Evolutionary conservation across 164 flowering plant genomes (phyloP).

Genomic region (Amborella trichopoda): DNA sequence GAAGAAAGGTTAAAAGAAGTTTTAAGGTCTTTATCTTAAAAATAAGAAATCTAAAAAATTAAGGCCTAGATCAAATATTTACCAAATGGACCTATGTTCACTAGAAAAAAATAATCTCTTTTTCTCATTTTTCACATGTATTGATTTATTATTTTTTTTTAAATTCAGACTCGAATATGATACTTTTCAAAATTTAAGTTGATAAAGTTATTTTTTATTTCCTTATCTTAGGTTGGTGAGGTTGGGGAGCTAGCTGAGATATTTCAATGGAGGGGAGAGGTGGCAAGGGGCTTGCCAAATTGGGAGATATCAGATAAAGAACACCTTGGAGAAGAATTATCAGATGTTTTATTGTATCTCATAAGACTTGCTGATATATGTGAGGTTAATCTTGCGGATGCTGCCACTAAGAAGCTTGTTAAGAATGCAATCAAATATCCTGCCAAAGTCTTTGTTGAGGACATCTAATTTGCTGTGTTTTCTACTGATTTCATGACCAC

Average conservation of each 20-base stretch:
- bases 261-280: constrained; percentile 25
- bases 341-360: constrained; percentile 55
- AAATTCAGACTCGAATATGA: too few relatives aligned
- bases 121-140: background rate
- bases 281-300: constrained; percentile 35
- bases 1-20: too few relatives aligned
- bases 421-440: constrained; percentile 56
- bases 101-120: background rate
- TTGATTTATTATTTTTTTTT: background rate
- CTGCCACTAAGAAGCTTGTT: constrained; percentile 38
- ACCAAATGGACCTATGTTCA: background rate
- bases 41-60: too few relatives aligned
- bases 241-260: constrained; percentile 21
- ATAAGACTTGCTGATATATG: constrained; percentile 53
- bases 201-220: too few relatives aligned
- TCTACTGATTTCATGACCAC: background rate
- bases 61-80: too few relatives aligned
- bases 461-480: background rate
- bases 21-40: too few relatives aligned
- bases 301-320: constrained; percentile 56
- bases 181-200: too few relatives aligned
- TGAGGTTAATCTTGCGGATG: constrained; percentile 54
- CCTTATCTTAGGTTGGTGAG: constrained; percentile 12
- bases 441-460: constrained; percentile 2
- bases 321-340: constrained; percentile 56